Conservation (phyloP, 345 rosid genomes). For the Dimocarpus longan region DNA sequence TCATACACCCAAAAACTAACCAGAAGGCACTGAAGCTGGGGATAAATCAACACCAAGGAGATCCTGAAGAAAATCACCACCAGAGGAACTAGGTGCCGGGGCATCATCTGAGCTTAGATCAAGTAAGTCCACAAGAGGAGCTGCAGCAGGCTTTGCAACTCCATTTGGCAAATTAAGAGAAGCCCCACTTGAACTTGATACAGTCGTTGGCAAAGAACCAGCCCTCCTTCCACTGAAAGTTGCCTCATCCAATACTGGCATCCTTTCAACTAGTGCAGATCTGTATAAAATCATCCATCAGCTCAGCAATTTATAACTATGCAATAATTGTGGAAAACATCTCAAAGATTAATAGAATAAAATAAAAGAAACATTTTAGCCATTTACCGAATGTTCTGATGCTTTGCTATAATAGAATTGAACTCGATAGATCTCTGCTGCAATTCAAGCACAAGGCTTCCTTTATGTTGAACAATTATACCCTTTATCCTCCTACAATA, state of each 20-base stretch:
- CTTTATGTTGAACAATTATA: conserved; percentile 70
- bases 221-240: conserved; percentile 88
- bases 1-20: conserved; percentile 46
- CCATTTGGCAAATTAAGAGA: conserved; percentile 89
- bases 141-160: conserved; percentile 65
- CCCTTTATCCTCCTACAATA: conserved; percentile 77
- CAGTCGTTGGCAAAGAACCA: conserved; percentile 70
- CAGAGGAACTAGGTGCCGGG: conserved; percentile 75
- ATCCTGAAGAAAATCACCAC: conserved; percentile 88
- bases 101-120: conserved; percentile 82
- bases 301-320: conserved; percentile 20
- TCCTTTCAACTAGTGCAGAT: conserved; percentile 89
- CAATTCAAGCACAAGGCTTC: conserved; percentile 94
- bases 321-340: conserved; percentile 11
- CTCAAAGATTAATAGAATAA: conserved; percentile 12
- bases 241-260: conserved; percentile 99
- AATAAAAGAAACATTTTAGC: conserved; percentile 11
- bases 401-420: conserved; percentile 85
- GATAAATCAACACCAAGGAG: conserved; percentile 85
- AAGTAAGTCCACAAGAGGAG: conserved; percentile 84
- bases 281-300: conserved; percentile 51
- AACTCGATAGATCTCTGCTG: conserved; percentile 98
- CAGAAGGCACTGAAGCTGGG: conserved; percentile 54
- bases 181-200: conserved; percentile 59
- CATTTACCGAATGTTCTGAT: conserved; percentile 71